Percentiles rank a stretch among this genome's conserved stretches.
These are phyloP conservation scores for Penicillium sp. DNA, from an alignment of 2,329 filamentous ascomycete genomes.

Conservation along the genomic window DNA sequence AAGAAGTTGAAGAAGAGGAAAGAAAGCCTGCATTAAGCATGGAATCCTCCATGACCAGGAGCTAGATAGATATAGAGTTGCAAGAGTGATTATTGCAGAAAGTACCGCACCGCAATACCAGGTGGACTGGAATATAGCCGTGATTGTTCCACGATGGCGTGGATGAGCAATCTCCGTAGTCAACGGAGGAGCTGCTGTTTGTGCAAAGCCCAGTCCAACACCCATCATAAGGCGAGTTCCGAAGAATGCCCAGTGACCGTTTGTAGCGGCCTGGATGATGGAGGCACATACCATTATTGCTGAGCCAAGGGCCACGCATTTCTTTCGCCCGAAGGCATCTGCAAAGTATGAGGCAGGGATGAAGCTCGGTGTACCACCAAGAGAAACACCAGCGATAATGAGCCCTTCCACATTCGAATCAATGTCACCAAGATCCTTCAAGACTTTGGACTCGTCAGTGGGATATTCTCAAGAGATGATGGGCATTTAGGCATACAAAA, in stretches of 20 bases:
- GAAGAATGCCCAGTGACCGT: slow-evolving; percentile 30
- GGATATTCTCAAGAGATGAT: neutral
- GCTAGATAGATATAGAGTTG: slow-evolving; percentile 18
- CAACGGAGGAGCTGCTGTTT: slow-evolving; percentile 34
- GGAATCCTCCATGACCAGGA: slow-evolving; percentile 61
- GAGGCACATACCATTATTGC: slow-evolving; percentile 31
- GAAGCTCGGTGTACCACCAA: slow-evolving; percentile 25
- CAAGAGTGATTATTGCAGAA: slow-evolving; percentile 20
- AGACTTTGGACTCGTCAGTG: slow-evolving; percentile 11
- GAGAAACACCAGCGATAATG: slow-evolving; percentile 27
- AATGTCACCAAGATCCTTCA: slow-evolving; percentile 15
- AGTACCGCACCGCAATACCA: slow-evolving; percentile 29
- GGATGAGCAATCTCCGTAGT: slow-evolving; percentile 37
- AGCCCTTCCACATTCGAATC: slow-evolving; percentile 21
- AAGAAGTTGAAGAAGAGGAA: slow-evolving; percentile 53
- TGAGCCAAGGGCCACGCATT: slow-evolving; percentile 50
- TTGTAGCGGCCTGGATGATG: slow-evolving; percentile 28
- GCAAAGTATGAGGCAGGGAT: slow-evolving; percentile 31
- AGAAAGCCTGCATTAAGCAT: slow-evolving; percentile 57
- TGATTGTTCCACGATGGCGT: slow-evolving; percentile 31
- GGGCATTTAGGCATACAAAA: slow-evolving; percentile 16
- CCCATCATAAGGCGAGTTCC: slow-evolving; percentile 37
- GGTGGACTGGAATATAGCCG: slow-evolving; percentile 35
- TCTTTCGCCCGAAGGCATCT: slow-evolving; percentile 51
- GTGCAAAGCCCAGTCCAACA: slow-evolving; percentile 40